Percentiles rank a stretch among this genome's conserved stretches.
Conservation (phyloP, 345 rosid species). For the Salix dunnii region DNA sequence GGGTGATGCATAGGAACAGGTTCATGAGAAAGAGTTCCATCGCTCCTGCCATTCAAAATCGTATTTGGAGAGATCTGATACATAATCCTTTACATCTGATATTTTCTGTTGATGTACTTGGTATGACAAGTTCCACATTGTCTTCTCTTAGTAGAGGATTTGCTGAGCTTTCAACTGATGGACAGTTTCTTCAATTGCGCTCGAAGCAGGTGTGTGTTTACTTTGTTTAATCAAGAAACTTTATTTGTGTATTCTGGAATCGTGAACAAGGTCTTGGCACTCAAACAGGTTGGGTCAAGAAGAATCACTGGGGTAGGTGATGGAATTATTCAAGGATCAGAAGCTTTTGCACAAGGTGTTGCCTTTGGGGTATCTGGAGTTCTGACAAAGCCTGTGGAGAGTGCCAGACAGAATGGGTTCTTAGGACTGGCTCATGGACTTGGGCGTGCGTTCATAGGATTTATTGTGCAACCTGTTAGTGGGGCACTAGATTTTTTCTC, state of each 20-base stretch:
- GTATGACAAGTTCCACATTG: constrained; percentile 97
- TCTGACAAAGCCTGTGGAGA: constrained; percentile 88
- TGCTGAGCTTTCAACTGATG: constrained; percentile 98
- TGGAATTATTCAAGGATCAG: constrained; percentile 92
- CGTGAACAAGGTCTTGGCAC: constrained; percentile 19
- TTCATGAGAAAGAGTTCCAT: constrained; percentile 93
- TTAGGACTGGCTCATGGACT: constrained; percentile 94
- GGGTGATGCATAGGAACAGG: constrained; percentile 86
- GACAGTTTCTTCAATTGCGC: constrained; percentile 86
- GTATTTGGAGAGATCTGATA: constrained; percentile 91
- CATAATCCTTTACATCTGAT: constrained; percentile 93
- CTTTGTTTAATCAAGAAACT: neutral
- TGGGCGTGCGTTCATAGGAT: constrained; percentile 82
- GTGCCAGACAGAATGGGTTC: constrained; percentile 83
- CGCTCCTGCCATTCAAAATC: constrained; percentile 74
- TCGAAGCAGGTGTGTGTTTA: constrained; percentile 68
- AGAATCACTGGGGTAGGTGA: constrained; percentile 95
- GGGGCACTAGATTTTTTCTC: constrained; percentile 97
- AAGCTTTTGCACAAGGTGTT: constrained; percentile 97
- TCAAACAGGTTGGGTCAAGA: constrained; percentile 78
- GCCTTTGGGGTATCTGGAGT: constrained; percentile 99
- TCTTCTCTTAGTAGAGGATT: constrained; percentile 95
- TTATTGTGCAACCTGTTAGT: constrained; percentile 85
- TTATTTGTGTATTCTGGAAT: constrained; percentile 1
- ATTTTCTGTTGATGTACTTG: constrained; percentile 94